Base-by-base conservation (phyloP, 768 basidiomycete species). In the Termitomyces sp. region DNA sequence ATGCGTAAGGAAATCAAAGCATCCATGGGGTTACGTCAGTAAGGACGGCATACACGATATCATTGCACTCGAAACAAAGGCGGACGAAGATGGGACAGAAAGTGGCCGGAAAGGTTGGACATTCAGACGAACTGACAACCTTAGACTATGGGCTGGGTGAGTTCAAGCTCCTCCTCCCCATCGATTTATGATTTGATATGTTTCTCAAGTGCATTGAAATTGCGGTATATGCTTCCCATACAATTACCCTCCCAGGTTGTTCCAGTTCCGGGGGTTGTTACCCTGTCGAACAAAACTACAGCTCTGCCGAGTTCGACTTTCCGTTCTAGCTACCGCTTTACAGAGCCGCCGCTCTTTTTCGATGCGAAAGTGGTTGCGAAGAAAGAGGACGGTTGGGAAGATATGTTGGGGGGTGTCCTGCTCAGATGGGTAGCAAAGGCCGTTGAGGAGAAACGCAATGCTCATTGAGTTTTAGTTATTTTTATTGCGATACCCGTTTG, bases 1-100 rank as follows among this genome's bases (percentile, higher is more conserved):
- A 11, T 87, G 83, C 30, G 87, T 95, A 0, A 82, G 94, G 26
- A 81, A 83, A 57, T 93, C 91, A 8, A 83, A 82, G 47, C 83
- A 87, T 61, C 90, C 91, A 0, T 96, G 92, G 91, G 94, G 93
- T 0, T 95, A 86, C 69, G 87, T 95, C 55, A 88, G 80, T 58
- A 71, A 78, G 44, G 84, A 87, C 55, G 81, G 84, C 2, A 83
- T 96, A 17, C 94, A 95, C 63, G 90, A 92, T 64, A 84, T 95
- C 46, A 68, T 84, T 19, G 75, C 79, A 3, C 79, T 91, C 15
- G 89, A 91, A 66, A 73, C 71, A 53, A 76, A 78, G 0, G 74
- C 73, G 7, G 67, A 71, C 12, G 69, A 67, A 21, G 63, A 76
- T 43, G 69, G 64, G 12, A 66, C 55, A 26, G 78, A 79, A 57